phyloP scores from a whole-genome alignment of 2,329 filamentous ascomycete species.

The Immersiporthe knoxdaviesiana region DNA sequence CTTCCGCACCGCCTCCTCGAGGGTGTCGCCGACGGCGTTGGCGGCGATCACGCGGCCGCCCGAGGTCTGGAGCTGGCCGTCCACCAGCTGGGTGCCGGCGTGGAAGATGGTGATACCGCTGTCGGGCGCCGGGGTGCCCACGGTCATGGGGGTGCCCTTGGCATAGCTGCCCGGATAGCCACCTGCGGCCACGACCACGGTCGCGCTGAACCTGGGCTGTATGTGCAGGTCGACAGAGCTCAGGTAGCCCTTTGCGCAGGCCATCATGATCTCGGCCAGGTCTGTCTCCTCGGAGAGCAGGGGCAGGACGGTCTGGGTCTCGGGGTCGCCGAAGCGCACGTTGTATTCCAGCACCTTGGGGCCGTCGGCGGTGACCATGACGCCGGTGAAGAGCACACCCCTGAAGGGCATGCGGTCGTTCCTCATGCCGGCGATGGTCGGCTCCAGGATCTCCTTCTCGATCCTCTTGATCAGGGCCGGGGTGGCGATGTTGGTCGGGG shows the following conservation, averaged over 20 bases:
- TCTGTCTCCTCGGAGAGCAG: conserved; percentile 79
- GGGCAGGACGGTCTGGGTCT: conserved; percentile 84
- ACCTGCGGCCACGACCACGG: conserved; percentile 89
- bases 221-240: conserved; percentile 70
- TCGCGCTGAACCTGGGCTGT: conserved; percentile 75
- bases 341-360: conserved; percentile 91
- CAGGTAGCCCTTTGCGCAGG: conserved; percentile 77
- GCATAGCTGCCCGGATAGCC: conserved; percentile 88
- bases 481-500: conserved; percentile 80
- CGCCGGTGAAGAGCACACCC: conserved; percentile 82
- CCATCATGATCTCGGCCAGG: conserved; percentile 85
- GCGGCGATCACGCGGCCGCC: conserved; percentile 93
- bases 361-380: conserved; percentile 85
- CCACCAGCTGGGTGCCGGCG: conserved; percentile 75
- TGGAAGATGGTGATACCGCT: conserved; percentile 80
- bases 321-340: conserved; percentile 88
- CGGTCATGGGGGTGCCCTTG: conserved; percentile 69
- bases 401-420: conserved; percentile 74
- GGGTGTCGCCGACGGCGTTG: conserved; percentile 72
- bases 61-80: conserved; percentile 69
- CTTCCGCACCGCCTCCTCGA: conserved; percentile 81
- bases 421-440: conserved; percentile 87
- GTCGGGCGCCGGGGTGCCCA: conserved; percentile 49
- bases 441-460: conserved; percentile 81
- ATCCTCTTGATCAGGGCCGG: conserved; percentile 76